A percentile compares a stretch with the other conserved stretches of the same genome.
These are phyloP conservation scores for Murraya koenigii DNA, from an alignment of 345 rosid genomes.

Conservation along the genomic window DNA sequence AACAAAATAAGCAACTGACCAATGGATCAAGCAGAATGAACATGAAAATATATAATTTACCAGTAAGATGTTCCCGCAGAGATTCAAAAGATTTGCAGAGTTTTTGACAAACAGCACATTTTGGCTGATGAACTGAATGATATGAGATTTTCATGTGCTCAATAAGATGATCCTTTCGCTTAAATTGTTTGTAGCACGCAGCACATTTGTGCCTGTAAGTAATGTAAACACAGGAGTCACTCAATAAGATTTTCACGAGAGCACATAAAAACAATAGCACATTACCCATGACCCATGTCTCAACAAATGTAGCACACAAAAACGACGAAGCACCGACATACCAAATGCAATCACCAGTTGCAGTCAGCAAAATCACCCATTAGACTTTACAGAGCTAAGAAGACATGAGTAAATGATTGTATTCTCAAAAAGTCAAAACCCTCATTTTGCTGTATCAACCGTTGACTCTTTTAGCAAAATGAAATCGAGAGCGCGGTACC, in stretches of 20 bases:
- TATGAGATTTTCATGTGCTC: conserved; percentile 75
- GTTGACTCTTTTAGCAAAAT: neutral
- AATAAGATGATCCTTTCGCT: conserved; percentile 65
- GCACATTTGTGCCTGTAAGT: conserved; percentile 57
- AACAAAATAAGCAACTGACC: neutral
- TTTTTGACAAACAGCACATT: conserved; percentile 62
- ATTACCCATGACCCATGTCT: neutral
- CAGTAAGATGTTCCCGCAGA: conserved; percentile 60
- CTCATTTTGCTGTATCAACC: neutral
- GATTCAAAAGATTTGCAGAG: conserved; percentile 74
- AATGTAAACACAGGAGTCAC: neutral
- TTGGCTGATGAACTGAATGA: conserved; percentile 77
- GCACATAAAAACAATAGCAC: neutral
- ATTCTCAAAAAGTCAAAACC: neutral
- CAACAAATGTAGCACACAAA: too few species aligned
- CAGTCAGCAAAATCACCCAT: neutral
- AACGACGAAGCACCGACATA: neutral
- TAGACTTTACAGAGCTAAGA: neutral
- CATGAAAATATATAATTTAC: conserved; percentile 23
- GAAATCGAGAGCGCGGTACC: conserved; percentile 20
- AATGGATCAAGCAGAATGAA: neutral
- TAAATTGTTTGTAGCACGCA: conserved; percentile 76
- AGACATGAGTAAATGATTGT: neutral
- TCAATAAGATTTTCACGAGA: neutral
- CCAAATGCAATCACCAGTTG: neutral